Conservation (phyloP, 2,329 filamentous ascomycete genomes). For the Fusarium verticillioides region DNA sequence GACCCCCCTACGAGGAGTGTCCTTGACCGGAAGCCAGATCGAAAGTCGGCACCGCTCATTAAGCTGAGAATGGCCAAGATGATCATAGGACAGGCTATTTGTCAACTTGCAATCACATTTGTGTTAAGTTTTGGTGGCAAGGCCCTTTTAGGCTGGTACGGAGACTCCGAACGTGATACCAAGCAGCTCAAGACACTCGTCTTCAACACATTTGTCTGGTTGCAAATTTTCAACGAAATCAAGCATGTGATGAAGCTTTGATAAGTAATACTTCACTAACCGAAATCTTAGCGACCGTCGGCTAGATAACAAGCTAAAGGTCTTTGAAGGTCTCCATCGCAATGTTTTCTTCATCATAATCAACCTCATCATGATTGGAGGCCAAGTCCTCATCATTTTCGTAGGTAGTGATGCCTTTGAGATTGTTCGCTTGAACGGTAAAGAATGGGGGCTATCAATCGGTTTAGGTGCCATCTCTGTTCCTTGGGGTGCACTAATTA, state of each 20-base stretch:
- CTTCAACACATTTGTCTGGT: constrained; percentile 78
- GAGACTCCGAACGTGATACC: constrained; percentile 28
- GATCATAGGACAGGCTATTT: constrained; percentile 70
- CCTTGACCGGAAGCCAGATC: constrained; percentile 64
- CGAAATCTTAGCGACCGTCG: constrained; percentile 62
- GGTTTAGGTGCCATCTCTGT: constrained; percentile 80
- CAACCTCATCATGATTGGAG: constrained; percentile 83
- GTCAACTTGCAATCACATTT: constrained; percentile 68
- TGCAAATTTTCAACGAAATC: constrained; percentile 78
- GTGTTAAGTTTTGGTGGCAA: constrained; percentile 70
- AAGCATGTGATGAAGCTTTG: constrained; percentile 64
- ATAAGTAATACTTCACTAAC: constrained; percentile 68
- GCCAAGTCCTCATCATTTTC: constrained; percentile 86
- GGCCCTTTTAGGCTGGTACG: constrained; percentile 61
- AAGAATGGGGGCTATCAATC: constrained; percentile 87
- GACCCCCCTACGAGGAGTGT: constrained; percentile 69
- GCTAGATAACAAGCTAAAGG: constrained; percentile 88
- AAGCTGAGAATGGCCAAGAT: constrained; percentile 75
- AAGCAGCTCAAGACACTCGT: constrained; percentile 67
- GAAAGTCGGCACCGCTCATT: constrained; percentile 78
- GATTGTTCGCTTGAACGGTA: constrained; percentile 69
- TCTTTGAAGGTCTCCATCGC: constrained; percentile 81
- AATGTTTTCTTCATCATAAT: constrained; percentile 88
- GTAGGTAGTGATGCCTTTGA: constrained; percentile 81
- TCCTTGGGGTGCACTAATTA: constrained; percentile 78